Percentiles rank a stretch among this genome's conserved stretches.
Evolutionary conservation across 1,284 basidiomycete species (phyloP).

Genomic region (Malassezia yamatoensis): DNA sequence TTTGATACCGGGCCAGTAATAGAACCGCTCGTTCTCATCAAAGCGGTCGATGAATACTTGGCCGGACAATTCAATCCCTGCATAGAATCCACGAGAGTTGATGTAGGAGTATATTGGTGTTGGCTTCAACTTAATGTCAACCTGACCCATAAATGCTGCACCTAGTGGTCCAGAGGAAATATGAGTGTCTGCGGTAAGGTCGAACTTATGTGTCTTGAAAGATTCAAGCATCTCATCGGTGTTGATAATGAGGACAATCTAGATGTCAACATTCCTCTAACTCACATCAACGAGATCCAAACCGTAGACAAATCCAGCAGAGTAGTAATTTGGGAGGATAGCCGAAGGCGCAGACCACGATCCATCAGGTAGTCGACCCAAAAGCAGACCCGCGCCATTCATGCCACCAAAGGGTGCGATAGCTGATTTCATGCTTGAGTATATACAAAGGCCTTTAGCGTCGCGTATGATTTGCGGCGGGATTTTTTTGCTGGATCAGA

Average conservation of each 20-base stretch:
- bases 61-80: conserved; percentile 41
- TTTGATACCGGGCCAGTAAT: conserved; percentile 43
- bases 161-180: conserved; percentile 54
- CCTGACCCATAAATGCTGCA: conserved; percentile 51
- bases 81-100: conserved; percentile 45
- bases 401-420: conserved; percentile 54
- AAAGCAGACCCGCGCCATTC: conserved; percentile 50
- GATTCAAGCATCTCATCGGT: conserved; percentile 51
- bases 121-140: conserved; percentile 48
- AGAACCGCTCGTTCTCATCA: conserved; percentile 44
- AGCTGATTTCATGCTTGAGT: conserved; percentile 52
- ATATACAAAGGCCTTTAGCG: conserved; percentile 51
- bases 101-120: conserved; percentile 45
- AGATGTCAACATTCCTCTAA: conserved; percentile 7
- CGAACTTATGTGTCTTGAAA: conserved; percentile 53
- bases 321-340: conserved; percentile 53
- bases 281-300: conserved; percentile 36
- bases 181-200: conserved; percentile 52
- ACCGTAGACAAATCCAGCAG: conserved; percentile 40
- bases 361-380: conserved; percentile 37
- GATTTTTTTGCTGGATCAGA: conserved; percentile 48
- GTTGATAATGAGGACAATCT: conserved; percentile 49
- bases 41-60: conserved; percentile 37
- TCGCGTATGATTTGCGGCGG: conserved; percentile 51
- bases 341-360: conserved; percentile 53